phyloP scores from a whole-genome alignment of 805 yeast species.

The Myxozyma monticola region DNA sequence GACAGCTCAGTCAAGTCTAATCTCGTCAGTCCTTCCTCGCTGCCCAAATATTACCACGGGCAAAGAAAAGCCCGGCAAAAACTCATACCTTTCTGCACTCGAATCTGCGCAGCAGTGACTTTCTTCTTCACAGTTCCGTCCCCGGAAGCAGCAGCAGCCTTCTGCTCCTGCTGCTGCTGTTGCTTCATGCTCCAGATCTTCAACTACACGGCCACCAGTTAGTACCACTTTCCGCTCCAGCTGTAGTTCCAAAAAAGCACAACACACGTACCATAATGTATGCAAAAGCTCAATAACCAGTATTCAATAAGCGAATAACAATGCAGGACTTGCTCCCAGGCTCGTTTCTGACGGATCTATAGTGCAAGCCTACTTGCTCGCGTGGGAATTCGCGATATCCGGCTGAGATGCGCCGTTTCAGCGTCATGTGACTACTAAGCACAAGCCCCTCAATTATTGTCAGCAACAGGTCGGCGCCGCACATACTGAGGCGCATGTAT shows the following conservation, averaged over 20 bases:
- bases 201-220: slow-evolving; percentile 40
- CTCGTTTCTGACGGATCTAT: no score
- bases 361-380: no score
- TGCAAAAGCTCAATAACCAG: no score
- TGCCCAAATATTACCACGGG: background rate
- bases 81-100: slow-evolving; percentile 57
- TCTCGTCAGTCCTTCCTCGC: background rate
- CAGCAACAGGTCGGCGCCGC: no score
- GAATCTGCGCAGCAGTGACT: slow-evolving; percentile 64
- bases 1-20: slow-evolving; percentile 64
- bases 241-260: slow-evolving; percentile 28
- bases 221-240: background rate
- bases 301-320: no score
- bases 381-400: no score
- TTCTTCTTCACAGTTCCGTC: slow-evolving; percentile 37
- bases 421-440: no score
- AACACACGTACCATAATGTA: background rate
- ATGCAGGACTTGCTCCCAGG: no score
- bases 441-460: no score
- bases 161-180: slow-evolving; percentile 51
- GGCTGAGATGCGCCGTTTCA: no score
- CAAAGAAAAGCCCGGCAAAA: no score
- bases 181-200: slow-evolving; percentile 61
- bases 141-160: slow-evolving; percentile 37
- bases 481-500: no score